phyloP scores from a whole-genome alignment of 1,284 basidiomycete genomes.

The Ganoderma boninense region DNA sequence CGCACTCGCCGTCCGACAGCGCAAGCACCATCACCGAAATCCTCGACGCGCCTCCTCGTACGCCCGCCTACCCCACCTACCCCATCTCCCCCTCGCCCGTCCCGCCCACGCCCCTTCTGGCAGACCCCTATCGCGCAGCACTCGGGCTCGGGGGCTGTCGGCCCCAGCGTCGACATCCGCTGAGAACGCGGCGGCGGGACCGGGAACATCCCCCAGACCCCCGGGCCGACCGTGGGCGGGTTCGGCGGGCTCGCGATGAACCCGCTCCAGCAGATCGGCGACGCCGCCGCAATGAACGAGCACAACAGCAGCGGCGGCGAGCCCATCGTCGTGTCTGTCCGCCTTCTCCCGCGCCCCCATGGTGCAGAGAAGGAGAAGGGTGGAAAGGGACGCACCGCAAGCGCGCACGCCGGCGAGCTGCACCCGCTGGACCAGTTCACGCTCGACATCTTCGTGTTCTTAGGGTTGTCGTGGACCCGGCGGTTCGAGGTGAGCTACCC shows the following conservation, averaged over 20 bases:
- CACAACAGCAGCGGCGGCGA: too few relatives aligned
- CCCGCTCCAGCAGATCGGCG: slow-evolving; percentile 21
- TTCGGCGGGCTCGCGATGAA: slow-evolving; percentile 30
- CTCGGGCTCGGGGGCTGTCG: slow-evolving; percentile 53
- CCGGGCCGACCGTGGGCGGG: slow-evolving; percentile 56
- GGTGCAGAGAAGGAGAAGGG: slow-evolving; percentile 36
- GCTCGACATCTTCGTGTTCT: slow-evolving; percentile 88
- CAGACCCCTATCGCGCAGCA: slow-evolving; percentile 60
- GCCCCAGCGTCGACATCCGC: slow-evolving; percentile 70
- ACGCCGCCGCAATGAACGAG: slow-evolving; percentile 4
- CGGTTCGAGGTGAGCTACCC: slow-evolving; percentile 82
- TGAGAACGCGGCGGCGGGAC: slow-evolving; percentile 54
- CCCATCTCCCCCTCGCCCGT: slow-evolving; percentile 53
- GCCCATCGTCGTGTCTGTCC: slow-evolving; percentile 78
- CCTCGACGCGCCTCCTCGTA: slow-evolving; percentile 49
- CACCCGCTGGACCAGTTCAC: slow-evolving; percentile 80
- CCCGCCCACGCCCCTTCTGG: slow-evolving; percentile 59
- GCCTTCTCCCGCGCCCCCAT: slow-evolving; percentile 56
- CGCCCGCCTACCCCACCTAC: slow-evolving; percentile 78
- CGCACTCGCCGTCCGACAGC: slow-evolving; percentile 34
- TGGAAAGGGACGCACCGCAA: slow-evolving; percentile 27
- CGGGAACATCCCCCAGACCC: slow-evolving; percentile 57
- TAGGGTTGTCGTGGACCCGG: slow-evolving; percentile 76
- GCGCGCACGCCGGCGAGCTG: slow-evolving; percentile 47
- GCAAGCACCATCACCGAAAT: slow-evolving; percentile 32